Evolutionary conservation across 2,329 filamentous ascomycete species (phyloP), one percentile per base, ranked within the genome.

Genomic region (Venturiaceae sp.): DNA sequence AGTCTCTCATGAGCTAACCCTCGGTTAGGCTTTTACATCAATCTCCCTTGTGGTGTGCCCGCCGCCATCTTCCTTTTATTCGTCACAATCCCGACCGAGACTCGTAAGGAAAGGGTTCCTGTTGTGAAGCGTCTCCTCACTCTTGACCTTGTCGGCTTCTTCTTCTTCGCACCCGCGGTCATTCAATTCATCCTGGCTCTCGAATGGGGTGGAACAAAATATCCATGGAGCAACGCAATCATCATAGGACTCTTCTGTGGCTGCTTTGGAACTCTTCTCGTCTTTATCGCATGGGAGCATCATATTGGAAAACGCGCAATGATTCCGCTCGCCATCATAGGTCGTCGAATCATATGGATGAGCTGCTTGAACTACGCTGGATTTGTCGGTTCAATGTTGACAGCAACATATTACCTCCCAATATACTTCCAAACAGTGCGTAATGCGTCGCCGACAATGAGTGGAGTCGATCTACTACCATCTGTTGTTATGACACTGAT

Each of bases 331-430:
- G 46, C 57, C 23, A 58, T 66, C 36, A 47, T 65, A 23, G 44
- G 9, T 11, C 28, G 37, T 9, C 46, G 50, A 1, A 47, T 14
- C 26, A 32, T 60, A 4, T 26, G n/a, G 11, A 11, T 11, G 28
- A 44, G 28, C 41, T 9, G 8, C 13, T 55, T 67, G 9, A 77
- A 67, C 60, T 63, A 67, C 11, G 69, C 75, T 62, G 56, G 34
- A 9, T 11, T 55, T 30, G 9, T 23, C 26, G 33, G 33, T 13
- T 50, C 60, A 8, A 74, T 69, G 55, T 69, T 74, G 58, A 28
- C 73, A 13, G 53, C 71, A 1, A 62, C 77, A 7, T 78, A 77
- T 64, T 71, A 57, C 61, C 77, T 95, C 5, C 69, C 59, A 34
- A 68, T 72, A 55, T 73, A 72, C 60, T 77, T 77, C 66, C 75